Conservation (phyloP, 1,284 basidiomycete species). For the Porogramme epimiltina region DNA sequence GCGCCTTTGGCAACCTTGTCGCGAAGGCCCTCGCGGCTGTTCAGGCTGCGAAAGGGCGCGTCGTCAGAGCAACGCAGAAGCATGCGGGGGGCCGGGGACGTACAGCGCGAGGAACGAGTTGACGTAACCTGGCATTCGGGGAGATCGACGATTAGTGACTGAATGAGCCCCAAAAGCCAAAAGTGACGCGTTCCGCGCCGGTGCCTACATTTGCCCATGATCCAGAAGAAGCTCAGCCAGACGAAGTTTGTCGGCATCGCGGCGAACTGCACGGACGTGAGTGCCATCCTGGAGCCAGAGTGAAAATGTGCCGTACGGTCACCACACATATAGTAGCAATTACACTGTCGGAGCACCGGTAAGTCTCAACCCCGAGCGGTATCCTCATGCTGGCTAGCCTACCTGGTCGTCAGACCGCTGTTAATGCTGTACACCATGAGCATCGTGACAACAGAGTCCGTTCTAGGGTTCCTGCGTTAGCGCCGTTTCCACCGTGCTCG, state of each 20-base stretch:
- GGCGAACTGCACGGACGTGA: conserved; percentile 23
- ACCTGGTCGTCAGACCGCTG: conserved; percentile 34
- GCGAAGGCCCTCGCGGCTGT: conserved; percentile 26
- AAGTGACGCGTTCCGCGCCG: not conserved
- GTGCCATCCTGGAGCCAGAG: not conserved
- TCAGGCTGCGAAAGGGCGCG: conserved; percentile 16
- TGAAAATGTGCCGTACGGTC: conserved; percentile 10
- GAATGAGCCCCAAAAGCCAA: no score
- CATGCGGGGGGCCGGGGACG: not conserved
- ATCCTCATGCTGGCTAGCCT: not conserved
- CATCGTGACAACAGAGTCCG: conserved; percentile 33
- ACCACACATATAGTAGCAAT: conserved; percentile 30
- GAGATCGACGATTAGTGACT: not conserved
- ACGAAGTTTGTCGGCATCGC: conserved; percentile 34
- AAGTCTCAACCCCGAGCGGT: not conserved
- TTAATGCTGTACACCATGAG: conserved; percentile 36
- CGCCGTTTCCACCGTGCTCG: not conserved
- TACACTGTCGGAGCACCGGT: conserved; percentile 19
- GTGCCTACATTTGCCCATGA: conserved; percentile 34
- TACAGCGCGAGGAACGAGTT: conserved; percentile 31
- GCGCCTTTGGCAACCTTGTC: conserved; percentile 21
- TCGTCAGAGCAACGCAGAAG: not conserved
- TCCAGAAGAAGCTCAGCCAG: conserved; percentile 35
- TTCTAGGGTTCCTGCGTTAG: conserved; percentile 17
- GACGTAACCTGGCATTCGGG: conserved; percentile 25